Base-by-base conservation (phyloP, 2,329 filamentous ascomycete genomes). In the Aureobasidium pullulans region DNA sequence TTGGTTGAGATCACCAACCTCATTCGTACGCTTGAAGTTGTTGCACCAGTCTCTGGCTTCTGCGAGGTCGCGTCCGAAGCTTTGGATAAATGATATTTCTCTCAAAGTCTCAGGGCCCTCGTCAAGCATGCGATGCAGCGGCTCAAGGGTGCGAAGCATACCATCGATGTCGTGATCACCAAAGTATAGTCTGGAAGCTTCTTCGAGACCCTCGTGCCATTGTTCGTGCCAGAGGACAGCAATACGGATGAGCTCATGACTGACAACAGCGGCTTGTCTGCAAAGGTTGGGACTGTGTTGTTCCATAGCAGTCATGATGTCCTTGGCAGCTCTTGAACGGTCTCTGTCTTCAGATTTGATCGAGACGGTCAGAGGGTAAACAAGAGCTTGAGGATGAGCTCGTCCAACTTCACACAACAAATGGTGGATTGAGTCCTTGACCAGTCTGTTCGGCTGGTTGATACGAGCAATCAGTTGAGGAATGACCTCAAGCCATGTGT, bases 401-500 rank as follows among this genome's bases (percentile, higher is more conserved):
- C 94, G 87, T 59, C 95, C 95, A 42, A 99, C 89, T 71, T 99
- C 93, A 1, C 89, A 87, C 37, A 99, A 81, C 3, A 99, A 79
- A 61, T 94, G 90, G 71, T 99, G 94, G 53, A 99, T 93, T 0
- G 93, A 89, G 65, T 89, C 85, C 64, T 96, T 86, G 9, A 99
- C 92, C 28, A 90, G 84, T 64, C 84, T 82, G 72, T 96, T 96
- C 15, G 92, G 90, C 72, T 97, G 94, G 69, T 96, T 99, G 77
- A 99, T 97, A 61, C 94, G 85, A 34, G 94, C 94, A 72, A 99
- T 96, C 49, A 99, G 80, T 70, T 99, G 94, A 36, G 94, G 94
- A 64, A 97, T 96, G 54, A 99, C 95, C 69, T 97, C 92, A 16
- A 99, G 84, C 95, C 94, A 99, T 1, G 93, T 97, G 73, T 99